Base-by-base conservation (phyloP, 805 yeast species). In the Lipomyces japonicus region DNA sequence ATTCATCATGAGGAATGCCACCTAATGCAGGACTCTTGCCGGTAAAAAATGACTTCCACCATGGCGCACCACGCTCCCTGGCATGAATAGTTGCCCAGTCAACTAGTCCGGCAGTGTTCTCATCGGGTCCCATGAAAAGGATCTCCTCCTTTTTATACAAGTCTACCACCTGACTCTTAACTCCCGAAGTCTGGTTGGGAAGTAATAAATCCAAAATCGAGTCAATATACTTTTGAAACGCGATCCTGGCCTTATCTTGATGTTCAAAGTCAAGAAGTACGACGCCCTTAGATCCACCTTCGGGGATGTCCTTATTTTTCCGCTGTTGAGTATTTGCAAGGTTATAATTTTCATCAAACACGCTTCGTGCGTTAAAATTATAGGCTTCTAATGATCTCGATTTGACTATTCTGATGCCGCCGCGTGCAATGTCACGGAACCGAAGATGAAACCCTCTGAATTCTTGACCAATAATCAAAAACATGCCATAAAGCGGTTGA, bases 41-140 rank as follows among this genome's bases (percentile, higher is more conserved):
- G 28, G 98, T 91, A 70, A 93, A 84, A 75, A 91, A 91, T 1
- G 97, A 91, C 71, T 88, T 91, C 98, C 98, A 91, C 89, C 96
- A 88, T 45, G 89, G 84, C 42, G 97, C 96, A 55, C 95, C 95
- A 70, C 98, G 82, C 50, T 73, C 70, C 63, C 85, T 81, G 24
- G 98, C 97, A 67, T 91, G 97, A 60, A 81, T 71, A 23, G 97
- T 93, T 9, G 98, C 97, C 97, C 97, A 91, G 69, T 93, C 90
- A 45, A 89, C 95, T 64, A 86, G 83, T 22, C 84, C 84, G 19
- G 98, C 97, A 46, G 97, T 90, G 68, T 95, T 95, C 75, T 91
- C 98, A 72, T 91, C 98, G n/a, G 98, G 98, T 48, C 98, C 98
- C 82, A 91, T 84, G 69, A 87, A 91, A 61, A 93, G 73, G 62